Conservation (phyloP, 1,284 basidiomycete species). For the Phellopilus nigrolimitatus region DNA sequence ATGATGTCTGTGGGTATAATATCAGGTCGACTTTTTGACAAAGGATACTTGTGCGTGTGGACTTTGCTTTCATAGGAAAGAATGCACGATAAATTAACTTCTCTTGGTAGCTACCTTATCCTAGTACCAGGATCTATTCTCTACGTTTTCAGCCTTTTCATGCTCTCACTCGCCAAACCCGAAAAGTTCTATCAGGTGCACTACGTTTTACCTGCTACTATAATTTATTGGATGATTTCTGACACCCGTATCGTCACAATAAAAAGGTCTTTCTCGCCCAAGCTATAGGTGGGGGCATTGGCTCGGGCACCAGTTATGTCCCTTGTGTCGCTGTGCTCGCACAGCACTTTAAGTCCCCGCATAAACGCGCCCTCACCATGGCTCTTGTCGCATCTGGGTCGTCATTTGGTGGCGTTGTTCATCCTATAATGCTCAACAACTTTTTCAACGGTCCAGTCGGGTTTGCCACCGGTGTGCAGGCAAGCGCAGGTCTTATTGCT, state of each 20-base stretch:
- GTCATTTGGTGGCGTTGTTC: slow-evolving; percentile 45
- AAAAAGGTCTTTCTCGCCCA: slow-evolving; percentile 23
- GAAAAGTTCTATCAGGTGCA: slow-evolving; percentile 39
- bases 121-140: neutral
- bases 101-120: neutral
- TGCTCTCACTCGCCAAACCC: slow-evolving; percentile 38
- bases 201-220: neutral
- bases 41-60: slow-evolving; percentile 7
- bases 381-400: slow-evolving; percentile 46
- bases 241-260: slow-evolving; percentile 27
- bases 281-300: slow-evolving; percentile 24
- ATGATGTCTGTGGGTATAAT: slow-evolving; percentile 1
- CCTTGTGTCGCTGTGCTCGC: slow-evolving; percentile 20
- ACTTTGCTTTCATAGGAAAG: neutral
- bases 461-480: slow-evolving; percentile 27
- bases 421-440: slow-evolving; percentile 47
- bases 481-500: slow-evolving; percentile 27
- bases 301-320: slow-evolving; percentile 20
- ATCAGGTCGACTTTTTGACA: slow-evolving; percentile 1
- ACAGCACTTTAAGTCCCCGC: slow-evolving; percentile 21
- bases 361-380: slow-evolving; percentile 41
- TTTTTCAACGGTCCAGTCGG: slow-evolving; percentile 25
- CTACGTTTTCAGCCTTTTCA: slow-evolving; percentile 38
- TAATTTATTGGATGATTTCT: slow-evolving; percentile 24
- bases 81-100: neutral